phyloP scores from a whole-genome alignment of 345 rosid genomes.

The Heritiera littoralis region DNA sequence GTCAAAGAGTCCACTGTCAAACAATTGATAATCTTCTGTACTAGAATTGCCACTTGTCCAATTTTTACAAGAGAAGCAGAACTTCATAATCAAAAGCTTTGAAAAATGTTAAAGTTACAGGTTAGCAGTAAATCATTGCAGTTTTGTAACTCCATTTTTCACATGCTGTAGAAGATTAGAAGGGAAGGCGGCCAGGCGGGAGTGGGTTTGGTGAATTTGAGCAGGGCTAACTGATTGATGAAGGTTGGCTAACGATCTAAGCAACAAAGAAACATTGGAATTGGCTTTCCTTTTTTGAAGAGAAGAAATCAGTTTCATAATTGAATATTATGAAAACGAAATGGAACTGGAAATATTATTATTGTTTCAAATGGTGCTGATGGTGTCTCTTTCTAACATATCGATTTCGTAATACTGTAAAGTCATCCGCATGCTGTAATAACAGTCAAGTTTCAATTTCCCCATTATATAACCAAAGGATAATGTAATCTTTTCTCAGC shows the following conservation, averaged over 20 bases:
- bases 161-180: too few relatives aligned
- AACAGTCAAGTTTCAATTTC: neutral
- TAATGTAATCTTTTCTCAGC: neutral
- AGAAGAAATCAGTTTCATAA: too few relatives aligned
- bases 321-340: neutral
- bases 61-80: neutral
- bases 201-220: too few relatives aligned
- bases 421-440: neutral
- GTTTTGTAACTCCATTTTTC: too few relatives aligned
- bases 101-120: neutral
- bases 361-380: constrained; percentile 12
- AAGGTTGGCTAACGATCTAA: neutral
- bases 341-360: neutral
- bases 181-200: too few relatives aligned
- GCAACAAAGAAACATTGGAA: neutral
- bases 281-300: neutral
- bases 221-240: too few relatives aligned
- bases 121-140: neutral
- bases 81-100: neutral
- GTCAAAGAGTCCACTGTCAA: too few relatives aligned
- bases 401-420: neutral
- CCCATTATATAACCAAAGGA: neutral
- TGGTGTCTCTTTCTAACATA: neutral
- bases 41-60: neutral
- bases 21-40: too few relatives aligned